Conservation (phyloP, 495 filamentous ascomycete species). For the Neohortaea acidophila region DNA sequence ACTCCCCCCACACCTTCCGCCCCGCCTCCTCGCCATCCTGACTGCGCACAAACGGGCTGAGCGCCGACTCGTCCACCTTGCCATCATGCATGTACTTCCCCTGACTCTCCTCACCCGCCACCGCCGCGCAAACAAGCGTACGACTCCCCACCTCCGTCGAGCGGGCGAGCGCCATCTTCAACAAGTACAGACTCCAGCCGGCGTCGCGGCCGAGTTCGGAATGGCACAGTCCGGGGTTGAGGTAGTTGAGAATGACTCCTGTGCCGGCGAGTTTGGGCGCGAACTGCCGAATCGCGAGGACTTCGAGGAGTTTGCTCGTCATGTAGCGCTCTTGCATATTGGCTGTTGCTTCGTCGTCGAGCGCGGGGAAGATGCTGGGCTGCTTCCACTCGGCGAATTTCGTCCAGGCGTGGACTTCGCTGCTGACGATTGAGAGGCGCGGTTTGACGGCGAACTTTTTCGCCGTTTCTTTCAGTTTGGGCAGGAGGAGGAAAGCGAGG, state of each 20-base stretch:
- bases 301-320: slow-evolving; percentile 19
- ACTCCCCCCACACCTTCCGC: slow-evolving; percentile 19
- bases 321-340: slow-evolving; percentile 21
- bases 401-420: slow-evolving; percentile 16
- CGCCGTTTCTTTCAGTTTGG: slow-evolving; percentile 20
- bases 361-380: slow-evolving; percentile 16
- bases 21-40: slow-evolving; percentile 14
- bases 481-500: slow-evolving; percentile 28
- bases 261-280: not conserved
- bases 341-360: slow-evolving; percentile 10
- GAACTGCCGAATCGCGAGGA: slow-evolving; percentile 15
- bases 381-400: slow-evolving; percentile 15
- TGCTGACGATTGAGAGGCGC: slow-evolving; percentile 17
- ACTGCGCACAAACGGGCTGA: slow-evolving; percentile 5
- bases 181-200: slow-evolving; percentile 1
- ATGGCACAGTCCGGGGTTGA: slow-evolving; percentile 25
- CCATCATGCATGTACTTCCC: slow-evolving; percentile 22
- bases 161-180: slow-evolving; percentile 17
- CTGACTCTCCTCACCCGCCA: slow-evolving; percentile 23
- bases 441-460: slow-evolving; percentile 15
- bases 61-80: slow-evolving; percentile 6
- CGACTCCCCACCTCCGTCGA: slow-evolving; percentile 28
- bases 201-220: slow-evolving; percentile 21
- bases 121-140: slow-evolving; percentile 27
- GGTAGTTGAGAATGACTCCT: not conserved